Evolutionary conservation across 495 filamentous ascomycete genomes (phyloP), one percentile per base, ranked within the genome.

Genomic region (Usnea hakonensis): DNA sequence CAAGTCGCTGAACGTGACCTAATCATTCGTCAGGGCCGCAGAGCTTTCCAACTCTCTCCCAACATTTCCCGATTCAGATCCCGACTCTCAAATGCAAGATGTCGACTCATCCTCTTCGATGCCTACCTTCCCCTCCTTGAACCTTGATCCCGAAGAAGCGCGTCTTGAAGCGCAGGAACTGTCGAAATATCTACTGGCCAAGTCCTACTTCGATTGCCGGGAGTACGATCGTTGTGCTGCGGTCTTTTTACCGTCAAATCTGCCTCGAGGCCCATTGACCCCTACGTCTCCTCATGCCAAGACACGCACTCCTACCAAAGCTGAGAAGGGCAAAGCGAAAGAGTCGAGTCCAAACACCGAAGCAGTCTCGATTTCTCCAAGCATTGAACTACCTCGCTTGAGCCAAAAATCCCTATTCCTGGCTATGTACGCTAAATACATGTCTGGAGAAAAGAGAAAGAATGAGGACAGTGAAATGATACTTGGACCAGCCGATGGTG

Each of bases 381-480:
- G 70, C 54, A 77, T 78, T 38, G 72, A 71, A 5, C 76, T 84
- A 46, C 83, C 81, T 10, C 75, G 69, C 9, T 69, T 96, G 60
- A 96, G 91, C 73, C 90, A 96, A 71, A 93, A 90, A 70, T 87
- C 91, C 19, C 70, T 96, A n/a, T 99, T 99, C 69, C 79, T 99
- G 40, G 87, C 90, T 1, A 78, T 97, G 17, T 99, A 99, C 66
- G 89, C 95, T 26, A 95, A 90, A 64, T 91, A 88, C 68, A 81
- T 99, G 58, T 86, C 93, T 1, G 95, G 95, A 3, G 95, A 97
- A 77, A 99, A 99, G 77, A 83, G 88, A 57, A 95, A 90, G 72
- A 88, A 96, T 71, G 95, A 99, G 69, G 95, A 97, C 37, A 89
- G 89, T 32, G 95, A 99, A 75, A 97, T 96, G 90, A 88, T 99